Percentiles rank a stretch among this genome's conserved stretches.
Conservation (phyloP, 106 monocot species). For the Dactylorhiza incarnata region DNA sequence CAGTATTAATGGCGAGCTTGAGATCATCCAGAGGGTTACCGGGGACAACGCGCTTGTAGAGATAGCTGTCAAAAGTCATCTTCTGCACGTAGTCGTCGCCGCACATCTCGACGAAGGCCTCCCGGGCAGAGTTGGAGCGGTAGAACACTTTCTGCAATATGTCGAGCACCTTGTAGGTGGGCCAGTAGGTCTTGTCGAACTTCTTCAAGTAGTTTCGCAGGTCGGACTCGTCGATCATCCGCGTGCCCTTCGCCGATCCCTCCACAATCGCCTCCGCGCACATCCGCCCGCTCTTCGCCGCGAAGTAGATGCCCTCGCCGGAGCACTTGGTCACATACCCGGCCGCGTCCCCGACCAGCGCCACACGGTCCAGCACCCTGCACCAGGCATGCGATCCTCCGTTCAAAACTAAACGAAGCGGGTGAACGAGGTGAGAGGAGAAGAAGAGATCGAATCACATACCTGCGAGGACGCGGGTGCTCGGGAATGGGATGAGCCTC, state of each 20-base stretch:
- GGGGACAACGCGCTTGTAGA: constrained; percentile 85
- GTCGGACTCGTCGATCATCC: constrained; percentile 79
- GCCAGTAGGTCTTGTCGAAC: constrained; percentile 87
- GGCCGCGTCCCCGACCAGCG: constrained; percentile 87
- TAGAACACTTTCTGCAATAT: constrained; percentile 97
- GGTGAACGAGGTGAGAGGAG: too few relatives aligned
- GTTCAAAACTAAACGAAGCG: too few relatives aligned
- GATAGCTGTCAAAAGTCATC: constrained; percentile 98
- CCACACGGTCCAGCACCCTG: constrained; percentile 49
- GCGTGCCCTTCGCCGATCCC: constrained; percentile 48
- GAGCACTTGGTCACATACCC: constrained; percentile 98
- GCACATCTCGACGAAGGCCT: constrained; percentile 84
- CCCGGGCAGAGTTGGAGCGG: constrained; percentile 71
- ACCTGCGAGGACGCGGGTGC: constrained; percentile 69
- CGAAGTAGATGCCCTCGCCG: constrained; percentile 97
- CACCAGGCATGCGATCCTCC: background rate
- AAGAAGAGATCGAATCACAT: background rate
- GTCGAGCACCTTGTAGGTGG: constrained; percentile 97
- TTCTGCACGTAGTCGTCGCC: constrained; percentile 91
- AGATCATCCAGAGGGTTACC: constrained; percentile 87
- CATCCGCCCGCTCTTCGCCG: constrained; percentile 88
- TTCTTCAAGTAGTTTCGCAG: constrained; percentile 63
- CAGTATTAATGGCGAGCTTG: constrained; percentile 84
- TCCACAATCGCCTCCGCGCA: constrained; percentile 78
- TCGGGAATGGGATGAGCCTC: constrained; percentile 95